Evolutionary conservation across 2,329 filamentous ascomycete species (phyloP), one percentile per base, ranked within the genome.

Genomic region (Sordariomycetes sp.): DNA sequence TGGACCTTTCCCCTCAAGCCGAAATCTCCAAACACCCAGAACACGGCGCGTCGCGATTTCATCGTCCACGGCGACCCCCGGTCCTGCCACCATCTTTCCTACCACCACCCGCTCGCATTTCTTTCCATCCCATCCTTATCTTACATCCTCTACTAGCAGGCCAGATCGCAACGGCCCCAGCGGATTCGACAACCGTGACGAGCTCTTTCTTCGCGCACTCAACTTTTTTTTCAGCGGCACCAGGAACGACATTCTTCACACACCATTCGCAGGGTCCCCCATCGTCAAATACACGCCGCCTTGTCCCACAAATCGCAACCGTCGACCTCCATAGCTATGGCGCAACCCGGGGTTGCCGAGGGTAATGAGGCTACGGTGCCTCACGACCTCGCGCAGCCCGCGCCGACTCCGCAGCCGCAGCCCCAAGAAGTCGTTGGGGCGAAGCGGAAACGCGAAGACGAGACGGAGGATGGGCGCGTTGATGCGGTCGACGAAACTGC

Each of bases 401-500:
- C 60, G 45, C 57, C 57, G 22, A 57, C 56, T 35, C 54, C 59
- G 17, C 55, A 58, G 51, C 52, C 55, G 10, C 48, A 57, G 28
- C 48, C 59, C 48, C 52, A 59, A 45, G 59, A 59, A 20, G 57
- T 56, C 56, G 63, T 72, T 36, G 67, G 74, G 28, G 70, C 71
- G 59, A 84, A 84, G 72, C 74, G 81, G 67, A 84, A 84, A 71
- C 80, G 80, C 74, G 78, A 81, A 64, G 68, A 70, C 54, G 71
- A 66, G 59, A 72, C 75, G 62, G 73, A 73, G 6, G 63, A 61
- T 58, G 65, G 68, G 24, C 65, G 64, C 28, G 65, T 64, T 20
- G 62, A 62, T 59, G 68, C 67, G 63, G 60, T 50, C n/a, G 60
- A 20, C 12, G 50, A 34, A n/a, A 61, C 58, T 15, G 15, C 20